Percentiles rank a stretch among this genome's conserved stretches.
Evolutionary conservation across 208 protist species (phyloP).

Genomic region (Wallacemonas sp.): DNA sequence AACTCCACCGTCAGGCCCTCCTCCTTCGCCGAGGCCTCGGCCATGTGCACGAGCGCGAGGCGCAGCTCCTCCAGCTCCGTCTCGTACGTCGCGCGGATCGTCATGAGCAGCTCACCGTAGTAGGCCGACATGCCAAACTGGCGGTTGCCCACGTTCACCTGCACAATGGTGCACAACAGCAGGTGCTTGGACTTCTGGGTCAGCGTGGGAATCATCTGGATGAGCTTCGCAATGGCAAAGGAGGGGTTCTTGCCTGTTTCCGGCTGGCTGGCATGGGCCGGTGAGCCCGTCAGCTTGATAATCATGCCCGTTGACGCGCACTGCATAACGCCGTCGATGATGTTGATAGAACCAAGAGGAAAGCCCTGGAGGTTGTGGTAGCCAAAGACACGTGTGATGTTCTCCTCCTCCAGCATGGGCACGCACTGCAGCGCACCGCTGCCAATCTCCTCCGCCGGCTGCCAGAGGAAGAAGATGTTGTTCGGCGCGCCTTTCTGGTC

Average conservation of each 20-base stretch:
- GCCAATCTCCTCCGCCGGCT: constrained; percentile 44
- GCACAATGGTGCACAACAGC: constrained; percentile 47
- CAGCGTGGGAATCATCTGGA: constrained; percentile 36
- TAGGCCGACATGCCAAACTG: constrained; percentile 51
- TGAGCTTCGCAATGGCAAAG: constrained; percentile 36
- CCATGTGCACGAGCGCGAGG: constrained; percentile 22
- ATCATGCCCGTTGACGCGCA: constrained; percentile 48
- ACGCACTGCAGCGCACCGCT: constrained; percentile 39
- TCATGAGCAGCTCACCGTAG: constrained; percentile 47
- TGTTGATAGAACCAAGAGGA: constrained; percentile 31
- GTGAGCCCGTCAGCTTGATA: constrained; percentile 36
- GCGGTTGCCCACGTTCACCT: constrained; percentile 45
- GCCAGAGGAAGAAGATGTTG: constrained; percentile 51
- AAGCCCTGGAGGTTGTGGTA: constrained; percentile 50
- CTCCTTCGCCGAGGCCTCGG: constrained; percentile 18
- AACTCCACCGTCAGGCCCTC: constrained; percentile 32
- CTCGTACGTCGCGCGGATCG: constrained; percentile 41
- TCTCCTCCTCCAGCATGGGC: constrained; percentile 40
- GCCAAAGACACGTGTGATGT: constrained; percentile 40
- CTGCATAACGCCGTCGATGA: constrained; percentile 42
- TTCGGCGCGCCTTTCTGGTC: constrained; percentile 41
- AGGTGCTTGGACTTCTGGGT: constrained; percentile 37
- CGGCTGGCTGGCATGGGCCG: constrained; percentile 40
- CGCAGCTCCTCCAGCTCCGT: constrained; percentile 35
- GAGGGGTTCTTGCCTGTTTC: constrained; percentile 43